Conservation (phyloP, 306 rosid genomes). For the Pterocarpus macrocarpus region DNA sequence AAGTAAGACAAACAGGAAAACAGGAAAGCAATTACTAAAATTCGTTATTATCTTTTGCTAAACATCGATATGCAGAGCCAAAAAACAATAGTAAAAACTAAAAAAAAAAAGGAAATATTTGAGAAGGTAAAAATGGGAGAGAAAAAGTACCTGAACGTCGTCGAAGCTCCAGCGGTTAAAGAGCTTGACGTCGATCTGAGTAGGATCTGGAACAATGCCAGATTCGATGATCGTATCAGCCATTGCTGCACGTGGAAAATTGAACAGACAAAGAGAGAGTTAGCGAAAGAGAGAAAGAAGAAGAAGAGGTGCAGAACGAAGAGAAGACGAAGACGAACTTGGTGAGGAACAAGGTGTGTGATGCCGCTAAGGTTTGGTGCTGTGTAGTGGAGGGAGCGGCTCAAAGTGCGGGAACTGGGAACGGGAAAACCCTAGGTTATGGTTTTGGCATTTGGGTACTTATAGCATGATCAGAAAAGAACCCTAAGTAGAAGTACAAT, state of each 20-base stretch:
- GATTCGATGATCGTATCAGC: slow-evolving; percentile 33
- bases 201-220: slow-evolving; percentile 45
- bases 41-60: neutral
- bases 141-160: slow-evolving; percentile 56
- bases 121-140: neutral
- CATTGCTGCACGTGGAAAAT: slow-evolving; percentile 39
- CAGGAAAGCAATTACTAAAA: neutral
- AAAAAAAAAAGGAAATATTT: too few species aligned
- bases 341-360: neutral
- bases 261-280: neutral
- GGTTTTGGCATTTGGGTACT: neutral
- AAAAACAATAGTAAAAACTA: too few species aligned
- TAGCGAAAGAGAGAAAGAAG: neutral
- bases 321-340: slow-evolving; percentile 6
- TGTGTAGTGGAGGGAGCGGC: neutral
- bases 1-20: neutral
- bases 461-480: neutral
- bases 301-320: neutral
- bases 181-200: slow-evolving; percentile 66
- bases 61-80: neutral
- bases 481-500: neutral
- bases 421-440: neutral
- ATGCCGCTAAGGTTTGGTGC: slow-evolving; percentile 1
- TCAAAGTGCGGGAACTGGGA: neutral
- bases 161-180: slow-evolving; percentile 82